phyloP scores from a whole-genome alignment of 805 yeast genomes.

The Schizosaccharomyces cryophilus region DNA sequence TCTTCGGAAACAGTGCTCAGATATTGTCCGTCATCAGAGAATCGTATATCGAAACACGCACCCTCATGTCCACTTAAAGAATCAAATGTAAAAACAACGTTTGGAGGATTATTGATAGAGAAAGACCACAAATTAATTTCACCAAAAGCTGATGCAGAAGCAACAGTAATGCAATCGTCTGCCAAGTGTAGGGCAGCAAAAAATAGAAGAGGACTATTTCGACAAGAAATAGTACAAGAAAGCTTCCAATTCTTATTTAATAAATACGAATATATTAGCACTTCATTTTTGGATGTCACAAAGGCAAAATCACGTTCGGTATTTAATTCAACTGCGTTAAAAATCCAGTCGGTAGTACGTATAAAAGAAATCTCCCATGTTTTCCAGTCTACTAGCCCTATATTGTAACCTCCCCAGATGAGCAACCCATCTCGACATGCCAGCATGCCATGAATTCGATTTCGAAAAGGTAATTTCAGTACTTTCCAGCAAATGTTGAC shows the following conservation, averaged over 20 bases:
- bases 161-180: not conserved
- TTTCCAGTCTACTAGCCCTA: not conserved
- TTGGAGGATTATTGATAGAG: not conserved
- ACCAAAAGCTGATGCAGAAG: not conserved
- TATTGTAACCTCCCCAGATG: not conserved
- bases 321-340: not conserved
- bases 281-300: not conserved
- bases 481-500: not conserved
- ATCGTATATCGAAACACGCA: not conserved
- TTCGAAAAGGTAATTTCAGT: not conserved
- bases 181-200: not conserved
- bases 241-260: not conserved
- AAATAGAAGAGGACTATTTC: not conserved
- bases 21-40: not conserved
- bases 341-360: not conserved
- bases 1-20: not conserved
- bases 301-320: not conserved
- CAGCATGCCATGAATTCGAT: not conserved
- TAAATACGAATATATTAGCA: not conserved
- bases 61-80: not conserved
- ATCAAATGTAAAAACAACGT: no score
- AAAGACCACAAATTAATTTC: not conserved
- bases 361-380: not conserved
- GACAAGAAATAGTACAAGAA: not conserved
- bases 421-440: not conserved